phyloP scores from a whole-genome alignment of 257 asterid genomes.

The Eucommia ulmoides region DNA sequence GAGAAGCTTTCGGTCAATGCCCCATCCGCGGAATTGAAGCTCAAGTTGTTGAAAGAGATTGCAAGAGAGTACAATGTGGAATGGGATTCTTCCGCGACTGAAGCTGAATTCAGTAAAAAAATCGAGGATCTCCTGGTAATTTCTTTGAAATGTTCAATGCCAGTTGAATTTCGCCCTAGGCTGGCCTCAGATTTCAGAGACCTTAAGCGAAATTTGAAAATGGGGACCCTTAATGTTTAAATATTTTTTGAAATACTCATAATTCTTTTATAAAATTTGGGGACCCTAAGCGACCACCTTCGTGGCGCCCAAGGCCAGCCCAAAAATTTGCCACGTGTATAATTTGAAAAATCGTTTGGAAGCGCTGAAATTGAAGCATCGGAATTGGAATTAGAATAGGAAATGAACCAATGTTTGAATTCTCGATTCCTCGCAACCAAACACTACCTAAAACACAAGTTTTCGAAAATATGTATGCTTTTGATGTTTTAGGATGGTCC shows the following conservation, averaged over 20 bases:
- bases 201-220: no score
- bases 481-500: slow-evolving; percentile 91
- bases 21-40: slow-evolving; percentile 60
- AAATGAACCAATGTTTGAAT: no score
- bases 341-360: background rate
- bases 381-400: no score
- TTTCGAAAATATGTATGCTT: no score
- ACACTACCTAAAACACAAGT: no score
- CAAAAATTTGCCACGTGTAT: background rate
- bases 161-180: background rate
- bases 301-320: background rate
- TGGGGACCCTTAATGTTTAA: background rate
- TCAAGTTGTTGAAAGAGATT: slow-evolving; percentile 61
- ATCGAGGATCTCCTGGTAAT: slow-evolving; percentile 93
- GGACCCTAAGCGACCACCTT: background rate
- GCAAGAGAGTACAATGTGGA: slow-evolving; percentile 42
- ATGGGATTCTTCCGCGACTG: slow-evolving; percentile 78
- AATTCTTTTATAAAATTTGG: no score
- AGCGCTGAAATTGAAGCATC: no score
- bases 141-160: slow-evolving; percentile 1
- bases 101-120: slow-evolving; percentile 55
- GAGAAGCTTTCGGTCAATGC: slow-evolving; percentile 73
- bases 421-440: no score
- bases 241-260: no score
- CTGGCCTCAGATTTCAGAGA: background rate